These are phyloP conservation scores for Coemansia sp. DNA, from an alignment of 192 early-diverging fungal genomes.

Conservation along the genomic window DNA sequence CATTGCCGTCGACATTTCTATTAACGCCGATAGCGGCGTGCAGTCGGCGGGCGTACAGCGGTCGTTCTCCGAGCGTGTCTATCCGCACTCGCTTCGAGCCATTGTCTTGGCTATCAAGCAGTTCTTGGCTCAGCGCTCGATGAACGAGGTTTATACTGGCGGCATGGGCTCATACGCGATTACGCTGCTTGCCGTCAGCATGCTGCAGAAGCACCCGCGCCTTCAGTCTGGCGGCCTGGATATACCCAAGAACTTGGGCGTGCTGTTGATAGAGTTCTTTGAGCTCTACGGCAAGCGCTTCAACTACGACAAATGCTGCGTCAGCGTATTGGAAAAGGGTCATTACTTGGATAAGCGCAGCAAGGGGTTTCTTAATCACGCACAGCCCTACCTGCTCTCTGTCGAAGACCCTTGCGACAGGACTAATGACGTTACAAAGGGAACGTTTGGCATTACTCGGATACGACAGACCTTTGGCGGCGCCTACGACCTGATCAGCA, in stretches of 20 bases:
- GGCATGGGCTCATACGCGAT: slow-evolving; percentile 87
- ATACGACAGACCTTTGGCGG: slow-evolving; percentile 52
- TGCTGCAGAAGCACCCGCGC: slow-evolving; percentile 86
- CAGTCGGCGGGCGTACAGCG: slow-evolving; percentile 59
- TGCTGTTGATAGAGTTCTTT: slow-evolving; percentile 88
- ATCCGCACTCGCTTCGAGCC: slow-evolving; percentile 61
- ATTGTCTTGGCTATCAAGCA: slow-evolving; percentile 83
- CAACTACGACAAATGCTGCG: slow-evolving; percentile 66
- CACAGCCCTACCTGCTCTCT: slow-evolving; percentile 49
- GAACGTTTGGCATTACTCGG: slow-evolving; percentile 46
- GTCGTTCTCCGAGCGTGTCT: slow-evolving; percentile 56
- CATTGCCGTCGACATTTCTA: slow-evolving; percentile 79
- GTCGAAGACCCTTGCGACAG: slow-evolving; percentile 60
- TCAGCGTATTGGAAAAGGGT: slow-evolving; percentile 58
- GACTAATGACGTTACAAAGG: slow-evolving; percentile 58
- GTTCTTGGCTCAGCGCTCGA: slow-evolving; percentile 67
- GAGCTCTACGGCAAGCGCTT: slow-evolving; percentile 86
- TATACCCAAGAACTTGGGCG: slow-evolving; percentile 73
- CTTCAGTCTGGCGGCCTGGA: slow-evolving; percentile 65
- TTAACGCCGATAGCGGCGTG: slow-evolving; percentile 72
- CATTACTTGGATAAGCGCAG: slow-evolving; percentile 55
- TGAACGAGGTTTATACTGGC: slow-evolving; percentile 88
- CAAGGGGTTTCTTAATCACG: slow-evolving; percentile 17
- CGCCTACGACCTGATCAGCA: slow-evolving; percentile 52
- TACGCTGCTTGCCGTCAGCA: slow-evolving; percentile 71